A percentile compares a stretch with the other conserved stretches of the same genome.
Evolutionary conservation across 2,329 filamentous ascomycete species (phyloP).

Genomic region (Neonectria faginata): DNA sequence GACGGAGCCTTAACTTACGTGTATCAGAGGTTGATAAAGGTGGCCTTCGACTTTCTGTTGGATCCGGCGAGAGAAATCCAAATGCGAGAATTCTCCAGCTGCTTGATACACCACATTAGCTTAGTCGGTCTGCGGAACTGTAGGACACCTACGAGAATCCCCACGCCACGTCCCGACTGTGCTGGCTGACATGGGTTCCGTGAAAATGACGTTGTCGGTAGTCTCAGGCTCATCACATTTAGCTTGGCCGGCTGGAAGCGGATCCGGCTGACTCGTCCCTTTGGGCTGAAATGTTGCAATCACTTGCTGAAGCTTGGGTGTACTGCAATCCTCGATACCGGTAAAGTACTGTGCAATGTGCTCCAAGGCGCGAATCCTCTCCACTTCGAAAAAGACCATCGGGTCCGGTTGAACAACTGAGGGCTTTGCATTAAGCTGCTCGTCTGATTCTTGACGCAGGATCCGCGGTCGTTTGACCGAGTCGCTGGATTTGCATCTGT

Average conservation of each 20-base stretch:
- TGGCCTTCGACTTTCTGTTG: conserved; percentile 30
- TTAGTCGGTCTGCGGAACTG: neutral
- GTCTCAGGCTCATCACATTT: neutral
- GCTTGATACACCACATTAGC: neutral
- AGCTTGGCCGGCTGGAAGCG: too few species aligned
- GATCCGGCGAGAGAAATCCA: conserved; percentile 26
- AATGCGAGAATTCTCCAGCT: conserved; percentile 31
- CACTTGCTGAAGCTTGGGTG: conserved; percentile 18
- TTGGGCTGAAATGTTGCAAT: conserved; percentile 5
- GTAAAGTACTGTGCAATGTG: conserved; percentile 35
- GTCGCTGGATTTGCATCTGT: conserved; percentile 32
- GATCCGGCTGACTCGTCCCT: neutral
- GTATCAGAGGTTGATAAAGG: neutral
- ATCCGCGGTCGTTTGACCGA: conserved; percentile 27
- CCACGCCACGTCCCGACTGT: neutral
- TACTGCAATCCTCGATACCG: conserved; percentile 30
- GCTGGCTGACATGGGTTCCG: neutral
- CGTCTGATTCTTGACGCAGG: neutral
- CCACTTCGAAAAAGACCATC: conserved; percentile 28
- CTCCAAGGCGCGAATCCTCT: conserved; percentile 37
- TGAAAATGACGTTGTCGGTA: neutral
- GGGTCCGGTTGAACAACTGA: conserved; percentile 1
- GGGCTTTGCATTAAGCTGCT: neutral
- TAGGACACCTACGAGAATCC: neutral
- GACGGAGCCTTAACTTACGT: conserved; percentile 21